Evolutionary conservation across 2,329 filamentous ascomycete genomes (phyloP).

Genomic region (Chrysoporthe puriensis): DNA sequence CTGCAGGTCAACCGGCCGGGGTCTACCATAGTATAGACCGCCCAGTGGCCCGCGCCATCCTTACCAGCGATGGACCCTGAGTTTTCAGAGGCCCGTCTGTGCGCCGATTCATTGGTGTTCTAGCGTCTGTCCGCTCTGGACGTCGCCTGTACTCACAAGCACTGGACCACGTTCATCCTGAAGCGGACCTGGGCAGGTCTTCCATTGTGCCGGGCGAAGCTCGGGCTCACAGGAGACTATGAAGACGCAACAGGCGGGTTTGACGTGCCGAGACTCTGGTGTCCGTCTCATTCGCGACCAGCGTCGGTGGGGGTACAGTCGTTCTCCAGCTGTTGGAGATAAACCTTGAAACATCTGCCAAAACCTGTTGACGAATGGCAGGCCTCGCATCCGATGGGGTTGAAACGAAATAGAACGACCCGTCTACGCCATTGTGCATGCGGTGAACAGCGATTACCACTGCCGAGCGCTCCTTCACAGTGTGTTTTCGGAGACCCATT

Average conservation of each 20-base stretch:
- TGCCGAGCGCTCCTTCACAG: slow-evolving; percentile 17
- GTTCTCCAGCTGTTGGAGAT: slow-evolving; percentile 20
- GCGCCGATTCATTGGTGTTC: slow-evolving; percentile 18
- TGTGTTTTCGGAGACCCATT: slow-evolving; percentile 10
- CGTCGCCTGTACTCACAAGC: slow-evolving; percentile 4
- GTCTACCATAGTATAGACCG: slow-evolving; percentile 6
- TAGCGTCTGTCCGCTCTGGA: slow-evolving; percentile 23
- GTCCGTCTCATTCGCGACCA: slow-evolving; percentile 10
- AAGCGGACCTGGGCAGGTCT: slow-evolving; percentile 13
- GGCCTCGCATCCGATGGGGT: slow-evolving; percentile 4
- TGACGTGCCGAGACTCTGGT: slow-evolving; percentile 7
- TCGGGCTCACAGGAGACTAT: slow-evolving; percentile 2
- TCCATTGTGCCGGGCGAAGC: slow-evolving; percentile 7
- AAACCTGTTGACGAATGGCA: slow-evolving; percentile 14
- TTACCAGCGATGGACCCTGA: slow-evolving; percentile 26
- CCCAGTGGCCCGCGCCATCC: slow-evolving; percentile 27
- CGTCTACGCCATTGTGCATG: slow-evolving; percentile 26
- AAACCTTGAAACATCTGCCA: slow-evolving; percentile 23
- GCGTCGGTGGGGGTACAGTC: slow-evolving; percentile 23
- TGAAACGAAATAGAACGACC: slow-evolving; percentile 11
- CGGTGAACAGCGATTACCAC: slow-evolving; percentile 13
- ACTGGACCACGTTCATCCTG: not conserved
- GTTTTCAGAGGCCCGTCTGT: slow-evolving; percentile 17
- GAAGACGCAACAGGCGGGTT: not conserved
- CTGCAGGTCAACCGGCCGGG: slow-evolving; percentile 18